phyloP scores from a whole-genome alignment of 2,329 filamentous ascomycete species.

The Monilinia fructicola region DNA sequence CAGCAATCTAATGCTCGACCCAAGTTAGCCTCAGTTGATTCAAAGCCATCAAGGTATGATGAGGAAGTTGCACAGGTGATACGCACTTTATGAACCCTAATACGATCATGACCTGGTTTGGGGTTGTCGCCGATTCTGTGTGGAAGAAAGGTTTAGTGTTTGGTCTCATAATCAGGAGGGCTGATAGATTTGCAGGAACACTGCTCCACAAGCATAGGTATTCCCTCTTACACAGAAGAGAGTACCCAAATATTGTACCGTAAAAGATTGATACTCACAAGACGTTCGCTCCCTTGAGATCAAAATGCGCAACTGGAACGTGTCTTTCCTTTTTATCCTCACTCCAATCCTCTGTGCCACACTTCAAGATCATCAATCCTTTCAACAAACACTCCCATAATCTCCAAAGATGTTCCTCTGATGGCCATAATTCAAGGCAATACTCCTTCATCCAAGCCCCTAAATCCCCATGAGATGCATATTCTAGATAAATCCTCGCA shows the following conservation, averaged over 20 bases:
- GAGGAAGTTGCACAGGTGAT: background rate
- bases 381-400: conserved; percentile 20
- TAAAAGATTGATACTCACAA: conserved; percentile 8
- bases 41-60: background rate
- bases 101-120: conserved; percentile 11
- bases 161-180: background rate
- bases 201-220: background rate
- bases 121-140: conserved; percentile 3
- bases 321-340: background rate
- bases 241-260: background rate
- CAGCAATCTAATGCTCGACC: conserved; percentile 3
- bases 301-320: background rate
- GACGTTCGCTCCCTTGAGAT: conserved; percentile 8
- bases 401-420: conserved; percentile 13
- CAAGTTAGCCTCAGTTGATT: background rate
- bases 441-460: background rate
- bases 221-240: background rate
- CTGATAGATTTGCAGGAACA: background rate
- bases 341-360: background rate
- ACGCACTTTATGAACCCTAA: conserved; percentile 11
- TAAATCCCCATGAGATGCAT: conserved; percentile 4
- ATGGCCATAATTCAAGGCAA: background rate
- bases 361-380: conserved; percentile 5
- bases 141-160: background rate
- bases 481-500: conserved; percentile 19